These are phyloP conservation scores for Linnemannia elongata DNA, from an alignment of 192 early-diverging fungal species.

Conservation along the genomic window DNA sequence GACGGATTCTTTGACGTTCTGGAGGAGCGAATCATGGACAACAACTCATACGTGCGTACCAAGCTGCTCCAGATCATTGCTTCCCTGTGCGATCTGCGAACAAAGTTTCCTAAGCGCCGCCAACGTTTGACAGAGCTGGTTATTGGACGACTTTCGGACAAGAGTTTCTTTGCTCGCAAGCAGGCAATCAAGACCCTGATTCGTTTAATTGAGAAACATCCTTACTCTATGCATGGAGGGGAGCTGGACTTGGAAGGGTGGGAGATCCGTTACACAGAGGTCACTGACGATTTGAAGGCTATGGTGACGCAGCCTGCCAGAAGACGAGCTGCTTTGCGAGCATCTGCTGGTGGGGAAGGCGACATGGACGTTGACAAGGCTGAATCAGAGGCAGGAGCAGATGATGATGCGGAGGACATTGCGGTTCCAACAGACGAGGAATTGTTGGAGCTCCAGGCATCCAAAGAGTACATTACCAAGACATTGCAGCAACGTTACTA, in stretches of 20 bases:
- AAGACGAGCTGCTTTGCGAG: constrained; percentile 21
- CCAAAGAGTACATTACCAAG: constrained; percentile 35
- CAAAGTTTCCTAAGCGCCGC: constrained; percentile 83
- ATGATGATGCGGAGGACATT: constrained; percentile 39
- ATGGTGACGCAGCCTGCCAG: constrained; percentile 47
- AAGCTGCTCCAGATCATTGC: constrained; percentile 90
- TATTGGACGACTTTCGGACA: constrained; percentile 89
- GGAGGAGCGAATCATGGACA: constrained; percentile 92
- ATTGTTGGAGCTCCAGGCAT: constrained; percentile 30
- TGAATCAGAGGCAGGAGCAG: constrained; percentile 39
- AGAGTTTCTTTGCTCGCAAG: constrained; percentile 89
- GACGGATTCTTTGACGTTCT: constrained; percentile 92
- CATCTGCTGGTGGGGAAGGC: constrained; percentile 39
- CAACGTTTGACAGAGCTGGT: constrained; percentile 77
- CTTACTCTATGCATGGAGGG: constrained; percentile 91
- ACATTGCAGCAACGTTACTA: constrained; percentile 80
- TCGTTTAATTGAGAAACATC: constrained; percentile 87
- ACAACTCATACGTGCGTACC: constrained; percentile 85
- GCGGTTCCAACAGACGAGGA: constrained; percentile 50
- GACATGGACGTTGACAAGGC: constrained; percentile 47
- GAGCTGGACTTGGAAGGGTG: constrained; percentile 80
- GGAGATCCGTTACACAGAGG: constrained; percentile 72
- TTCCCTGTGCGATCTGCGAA: constrained; percentile 78
- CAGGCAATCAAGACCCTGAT: constrained; percentile 90
- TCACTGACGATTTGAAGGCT: constrained; percentile 79